Evolutionary conservation across 345 rosid genomes (phyloP).

Genomic region (Viola odorata): DNA sequence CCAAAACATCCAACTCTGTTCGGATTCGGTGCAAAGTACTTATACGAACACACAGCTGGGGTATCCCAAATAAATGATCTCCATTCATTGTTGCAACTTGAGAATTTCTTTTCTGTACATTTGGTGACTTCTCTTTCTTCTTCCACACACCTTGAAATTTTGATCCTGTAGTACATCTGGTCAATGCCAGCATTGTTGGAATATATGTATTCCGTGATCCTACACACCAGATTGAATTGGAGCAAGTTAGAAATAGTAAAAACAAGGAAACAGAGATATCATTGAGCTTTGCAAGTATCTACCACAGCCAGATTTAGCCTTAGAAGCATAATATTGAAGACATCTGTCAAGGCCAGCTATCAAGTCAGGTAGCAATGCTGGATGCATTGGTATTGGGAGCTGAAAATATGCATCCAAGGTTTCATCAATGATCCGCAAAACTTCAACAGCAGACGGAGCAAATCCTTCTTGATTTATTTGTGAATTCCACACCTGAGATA

Average conservation of each 20-base stretch:
- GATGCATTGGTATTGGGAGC: constrained; percentile 94
- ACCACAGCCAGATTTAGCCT: constrained; percentile 96
- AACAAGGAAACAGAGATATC: neutral
- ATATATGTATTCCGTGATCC: constrained; percentile 71
- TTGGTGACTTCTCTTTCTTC: constrained; percentile 81
- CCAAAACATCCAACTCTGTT: constrained; percentile 66
- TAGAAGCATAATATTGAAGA: constrained; percentile 73
- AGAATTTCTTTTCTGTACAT: constrained; percentile 63
- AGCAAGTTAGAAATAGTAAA: constrained; percentile 14
- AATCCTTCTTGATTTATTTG: constrained; percentile 61
- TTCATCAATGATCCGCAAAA: constrained; percentile 72
- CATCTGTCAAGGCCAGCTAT: constrained; percentile 80
- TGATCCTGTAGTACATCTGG: constrained; percentile 70
- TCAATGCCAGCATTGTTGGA: constrained; percentile 93
- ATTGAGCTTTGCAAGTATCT: constrained; percentile 24
- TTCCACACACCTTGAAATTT: constrained; percentile 79
- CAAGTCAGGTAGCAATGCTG: constrained; percentile 82
- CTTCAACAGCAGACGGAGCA: constrained; percentile 80
- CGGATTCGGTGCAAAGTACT: constrained; percentile 74
- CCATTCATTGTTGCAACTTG: constrained; percentile 65
- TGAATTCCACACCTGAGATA: constrained; percentile 64
- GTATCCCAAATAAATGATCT: constrained; percentile 53
- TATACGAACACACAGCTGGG: constrained; percentile 75
- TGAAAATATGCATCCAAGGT: constrained; percentile 83
- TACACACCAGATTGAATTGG: constrained; percentile 25